These are phyloP conservation scores for Calonectria hongkongensis DNA, from an alignment of 2,329 filamentous ascomycete genomes.

Conservation along the genomic window DNA sequence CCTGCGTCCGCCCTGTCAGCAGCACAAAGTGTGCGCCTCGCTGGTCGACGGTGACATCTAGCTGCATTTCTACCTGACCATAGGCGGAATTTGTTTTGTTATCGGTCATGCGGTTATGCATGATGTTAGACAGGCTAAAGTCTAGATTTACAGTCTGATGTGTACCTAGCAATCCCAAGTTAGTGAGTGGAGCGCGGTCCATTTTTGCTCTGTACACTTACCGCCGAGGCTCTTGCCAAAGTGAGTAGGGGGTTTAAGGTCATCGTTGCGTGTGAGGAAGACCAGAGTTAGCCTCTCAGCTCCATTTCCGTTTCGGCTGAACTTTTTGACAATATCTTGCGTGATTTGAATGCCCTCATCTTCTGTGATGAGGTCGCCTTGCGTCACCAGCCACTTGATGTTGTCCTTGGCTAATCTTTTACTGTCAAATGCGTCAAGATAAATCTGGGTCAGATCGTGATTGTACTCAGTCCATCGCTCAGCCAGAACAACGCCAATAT, in stretches of 20 bases:
- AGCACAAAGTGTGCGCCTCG: constrained; percentile 29
- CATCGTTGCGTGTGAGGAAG: constrained; percentile 21
- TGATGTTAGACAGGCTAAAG: neutral
- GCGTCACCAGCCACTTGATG: constrained; percentile 43
- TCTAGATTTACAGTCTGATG: constrained; percentile 21
- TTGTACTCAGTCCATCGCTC: constrained; percentile 31
- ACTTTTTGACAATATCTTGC: constrained; percentile 29
- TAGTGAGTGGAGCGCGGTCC: neutral
- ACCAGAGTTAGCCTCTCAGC: constrained; percentile 28
- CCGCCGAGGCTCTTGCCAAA: neutral
- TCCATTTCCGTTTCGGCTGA: constrained; percentile 23
- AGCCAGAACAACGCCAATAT: constrained; percentile 37
- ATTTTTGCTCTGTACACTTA: neutral
- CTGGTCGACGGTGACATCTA: constrained; percentile 31
- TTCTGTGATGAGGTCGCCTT: constrained; percentile 39
- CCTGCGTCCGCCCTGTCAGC: constrained; percentile 2
- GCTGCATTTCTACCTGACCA: constrained; percentile 37
- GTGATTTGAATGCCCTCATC: constrained; percentile 21
- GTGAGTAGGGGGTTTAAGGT: constrained; percentile 12
- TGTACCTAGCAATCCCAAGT: constrained; percentile 8
- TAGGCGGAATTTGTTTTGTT: neutral
- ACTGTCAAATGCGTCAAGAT: constrained; percentile 29
- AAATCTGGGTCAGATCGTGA: constrained; percentile 26
- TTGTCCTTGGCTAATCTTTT: constrained; percentile 27
- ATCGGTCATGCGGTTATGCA: neutral